These are phyloP conservation scores for Phaeosphaeriaceae sp. DNA, from an alignment of 2,329 filamentous ascomycete genomes.

Conservation along the genomic window DNA sequence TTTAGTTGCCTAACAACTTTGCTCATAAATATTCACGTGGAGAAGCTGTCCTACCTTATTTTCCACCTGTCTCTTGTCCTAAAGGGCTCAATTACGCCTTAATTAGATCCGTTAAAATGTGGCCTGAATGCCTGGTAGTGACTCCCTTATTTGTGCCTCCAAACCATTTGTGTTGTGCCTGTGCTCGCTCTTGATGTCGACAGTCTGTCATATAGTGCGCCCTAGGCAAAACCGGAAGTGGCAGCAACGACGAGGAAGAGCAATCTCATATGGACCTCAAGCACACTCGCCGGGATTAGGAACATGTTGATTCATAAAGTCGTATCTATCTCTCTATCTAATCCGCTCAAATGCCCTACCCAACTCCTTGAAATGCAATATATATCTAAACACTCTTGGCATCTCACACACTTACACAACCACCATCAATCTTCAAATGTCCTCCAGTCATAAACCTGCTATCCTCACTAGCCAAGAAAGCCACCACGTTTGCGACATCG, in stretches of 20 bases:
- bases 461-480: constrained; percentile 49
- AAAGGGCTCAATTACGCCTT: not conserved
- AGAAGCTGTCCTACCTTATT: too few species aligned
- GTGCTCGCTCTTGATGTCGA: not conserved
- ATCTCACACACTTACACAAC: constrained; percentile 35
- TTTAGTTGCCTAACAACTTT: too few species aligned
- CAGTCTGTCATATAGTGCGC: too few species aligned
- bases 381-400: constrained; percentile 11
- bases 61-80: too few species aligned
- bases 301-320: not conserved
- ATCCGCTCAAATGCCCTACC: constrained; percentile 50
- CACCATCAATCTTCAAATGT: constrained; percentile 43
- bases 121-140: not conserved
- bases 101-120: not conserved
- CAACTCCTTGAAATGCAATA: constrained; percentile 27
- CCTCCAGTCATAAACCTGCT: constrained; percentile 50
- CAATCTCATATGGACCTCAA: too few species aligned
- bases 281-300: constrained; percentile 61
- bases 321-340: constrained; percentile 2
- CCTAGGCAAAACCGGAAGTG: too few species aligned
- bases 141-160: not conserved
- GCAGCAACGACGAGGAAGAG: too few species aligned
- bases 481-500: constrained; percentile 48
- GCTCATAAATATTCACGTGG: too few species aligned
- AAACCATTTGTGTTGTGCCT: not conserved